phyloP scores from a whole-genome alignment of 352 stramenopile genomes.

The Phytophthora megakarya region DNA sequence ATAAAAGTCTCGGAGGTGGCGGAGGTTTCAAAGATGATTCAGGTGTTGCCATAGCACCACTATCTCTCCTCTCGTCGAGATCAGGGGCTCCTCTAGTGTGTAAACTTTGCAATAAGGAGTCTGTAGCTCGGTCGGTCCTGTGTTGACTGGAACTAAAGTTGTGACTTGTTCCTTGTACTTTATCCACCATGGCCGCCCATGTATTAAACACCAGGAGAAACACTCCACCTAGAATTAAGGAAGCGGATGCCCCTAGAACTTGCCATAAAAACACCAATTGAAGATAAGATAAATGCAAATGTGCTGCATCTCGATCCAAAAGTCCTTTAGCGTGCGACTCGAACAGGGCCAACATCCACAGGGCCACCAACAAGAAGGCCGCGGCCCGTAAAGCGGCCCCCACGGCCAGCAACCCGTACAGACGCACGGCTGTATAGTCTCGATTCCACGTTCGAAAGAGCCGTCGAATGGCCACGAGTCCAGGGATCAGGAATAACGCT shows the following conservation, averaged over 20 bases:
- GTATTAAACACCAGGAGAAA: slow-evolving; percentile 73
- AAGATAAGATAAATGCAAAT: slow-evolving; percentile 64
- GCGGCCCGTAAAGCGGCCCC: slow-evolving; percentile 47
- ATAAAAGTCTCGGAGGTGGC: slow-evolving; percentile 51
- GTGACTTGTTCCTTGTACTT: slow-evolving; percentile 36
- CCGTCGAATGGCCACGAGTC: slow-evolving; percentile 39
- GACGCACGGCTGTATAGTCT: slow-evolving; percentile 56
- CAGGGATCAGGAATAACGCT: slow-evolving; percentile 52
- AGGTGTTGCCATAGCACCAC: slow-evolving; percentile 6
- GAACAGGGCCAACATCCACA: slow-evolving; percentile 61
- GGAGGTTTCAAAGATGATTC: slow-evolving; percentile 24
- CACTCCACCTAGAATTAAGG: slow-evolving; percentile 50
- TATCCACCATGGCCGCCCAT: slow-evolving; percentile 69
- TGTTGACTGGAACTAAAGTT: slow-evolving; percentile 3
- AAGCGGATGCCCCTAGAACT: slow-evolving; percentile 46
- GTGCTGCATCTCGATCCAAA: slow-evolving; percentile 45
- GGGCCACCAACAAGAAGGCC: slow-evolving; percentile 53
- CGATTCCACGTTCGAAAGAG: slow-evolving; percentile 45
- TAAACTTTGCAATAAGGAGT: slow-evolving; percentile 27
- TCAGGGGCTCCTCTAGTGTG: slow-evolving; percentile 30
- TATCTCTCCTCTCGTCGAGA: slow-evolving; percentile 28
- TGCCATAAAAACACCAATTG: slow-evolving; percentile 66
- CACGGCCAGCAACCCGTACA: slow-evolving; percentile 60
- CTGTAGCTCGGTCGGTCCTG: background rate
- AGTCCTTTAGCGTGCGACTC: slow-evolving; percentile 29